phyloP scores from a whole-genome alignment of 495 filamentous ascomycete genomes.

The Neurospora intermedia region DNA sequence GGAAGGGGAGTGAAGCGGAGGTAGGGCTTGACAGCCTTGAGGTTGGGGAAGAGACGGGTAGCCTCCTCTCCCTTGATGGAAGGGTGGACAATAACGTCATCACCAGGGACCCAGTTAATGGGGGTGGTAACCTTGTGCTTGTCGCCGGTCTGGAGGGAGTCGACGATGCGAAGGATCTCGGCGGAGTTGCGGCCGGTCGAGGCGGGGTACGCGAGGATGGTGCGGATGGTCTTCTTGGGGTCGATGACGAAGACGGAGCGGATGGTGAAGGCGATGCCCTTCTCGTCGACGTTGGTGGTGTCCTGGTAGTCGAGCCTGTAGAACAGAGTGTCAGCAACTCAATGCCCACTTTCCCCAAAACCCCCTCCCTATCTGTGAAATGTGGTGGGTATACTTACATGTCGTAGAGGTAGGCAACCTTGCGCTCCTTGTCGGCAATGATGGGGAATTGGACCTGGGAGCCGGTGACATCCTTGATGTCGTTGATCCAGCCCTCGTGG shows the following conservation, averaged over 20 bases:
- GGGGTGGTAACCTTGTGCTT: conserved; percentile 91
- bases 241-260: conserved; percentile 98
- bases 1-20: conserved; percentile 59
- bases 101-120: conserved; percentile 82
- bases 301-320: conserved; percentile 67
- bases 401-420: conserved; percentile 86
- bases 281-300: conserved; percentile 78
- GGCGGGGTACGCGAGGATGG: conserved; percentile 92
- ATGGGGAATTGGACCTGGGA: conserved; percentile 84
- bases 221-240: conserved; percentile 94
- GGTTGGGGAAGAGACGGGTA: conserved; percentile 79
- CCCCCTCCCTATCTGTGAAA: neutral
- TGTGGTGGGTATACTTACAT: conserved; percentile 51
- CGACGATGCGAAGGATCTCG: conserved; percentile 89
- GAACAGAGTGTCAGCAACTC: neutral
- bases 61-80: conserved; percentile 78
- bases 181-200: conserved; percentile 95
- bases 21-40: conserved; percentile 93
- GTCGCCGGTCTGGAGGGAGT: conserved; percentile 94
- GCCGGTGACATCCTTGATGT: conserved; percentile 86
- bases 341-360: neutral
- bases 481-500: conserved; percentile 76
- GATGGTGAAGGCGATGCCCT: conserved; percentile 97
- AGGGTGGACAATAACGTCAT: conserved; percentile 95
- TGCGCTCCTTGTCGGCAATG: conserved; percentile 91